Evolutionary conservation across 1,139 yeast species (phyloP).

Genomic region (Entelexis paramagnoliae): DNA sequence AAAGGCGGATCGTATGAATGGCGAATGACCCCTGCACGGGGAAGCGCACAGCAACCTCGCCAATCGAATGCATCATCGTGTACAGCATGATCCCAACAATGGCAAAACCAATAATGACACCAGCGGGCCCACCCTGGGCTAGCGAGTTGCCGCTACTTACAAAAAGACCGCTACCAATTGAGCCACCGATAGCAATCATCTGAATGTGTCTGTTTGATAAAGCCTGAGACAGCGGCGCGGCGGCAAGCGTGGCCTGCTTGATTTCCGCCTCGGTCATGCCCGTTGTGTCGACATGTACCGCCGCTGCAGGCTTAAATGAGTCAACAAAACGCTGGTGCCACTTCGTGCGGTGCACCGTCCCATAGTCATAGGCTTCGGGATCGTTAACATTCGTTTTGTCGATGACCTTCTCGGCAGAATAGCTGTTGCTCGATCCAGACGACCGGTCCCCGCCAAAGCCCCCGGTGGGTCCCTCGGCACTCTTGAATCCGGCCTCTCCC

Average conservation of each 20-base stretch:
- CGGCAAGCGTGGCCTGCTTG: conserved; percentile 33
- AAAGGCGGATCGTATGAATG: conserved; percentile 50
- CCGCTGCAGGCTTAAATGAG: conserved; percentile 48
- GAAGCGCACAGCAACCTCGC: conserved; percentile 62
- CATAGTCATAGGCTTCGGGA: background rate
- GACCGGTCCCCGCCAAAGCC: background rate
- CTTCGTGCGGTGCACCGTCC: background rate
- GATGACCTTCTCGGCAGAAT: background rate
- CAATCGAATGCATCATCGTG: conserved; percentile 54
- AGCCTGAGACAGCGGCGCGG: conserved; percentile 17
- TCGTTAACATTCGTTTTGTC: background rate
- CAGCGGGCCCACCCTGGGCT: conserved; percentile 59
- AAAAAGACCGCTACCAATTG: conserved; percentile 61
- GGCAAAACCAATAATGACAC: conserved; percentile 51
- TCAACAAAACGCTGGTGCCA: conserved; percentile 29
- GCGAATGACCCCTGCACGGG: conserved; percentile 59
- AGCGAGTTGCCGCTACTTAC: conserved; percentile 34
- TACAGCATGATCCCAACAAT: conserved; percentile 56
- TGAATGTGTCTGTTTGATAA: conserved; percentile 35
- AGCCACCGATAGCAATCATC: conserved; percentile 67
- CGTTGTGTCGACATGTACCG: conserved; percentile 49
- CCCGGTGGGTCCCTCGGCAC: background rate
- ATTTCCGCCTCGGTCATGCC: conserved; percentile 56
- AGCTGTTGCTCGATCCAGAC: background rate
- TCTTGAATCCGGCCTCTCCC: background rate